Base-by-base conservation (phyloP, 108 stramenopile genomes). In the Stephanodiscus minutulus region DNA sequence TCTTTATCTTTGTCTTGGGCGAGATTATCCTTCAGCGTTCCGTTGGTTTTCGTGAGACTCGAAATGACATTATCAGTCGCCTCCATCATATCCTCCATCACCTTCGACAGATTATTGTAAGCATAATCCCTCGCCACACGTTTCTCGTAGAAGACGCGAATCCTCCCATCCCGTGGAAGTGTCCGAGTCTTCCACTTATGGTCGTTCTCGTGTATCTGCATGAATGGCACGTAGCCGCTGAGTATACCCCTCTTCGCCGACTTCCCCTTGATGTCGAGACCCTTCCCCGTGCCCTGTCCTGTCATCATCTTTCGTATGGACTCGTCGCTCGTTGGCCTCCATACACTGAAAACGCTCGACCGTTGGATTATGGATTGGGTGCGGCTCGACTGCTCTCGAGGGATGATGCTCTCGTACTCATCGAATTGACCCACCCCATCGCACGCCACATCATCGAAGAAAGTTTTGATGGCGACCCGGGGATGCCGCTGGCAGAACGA, bases 141-240 rank as follows among this genome's bases (percentile, higher is more conserved):
- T 15, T 79, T 66, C 28, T 77, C 59, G 53, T 82, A 91, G 61
- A 85, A 91, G 47, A 91, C 74, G 10, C 86, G 72, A 36, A 88
- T 77, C 57, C 81, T 60, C 24, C 83, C 84, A 62, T 60, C 63
- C 2, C 55, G 59, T 3, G 83, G 44, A 7, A 85, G 62, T 4
- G 77, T 46, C 39, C 82, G 74, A 31, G 87, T 85, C 57, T 81
- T 67, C 11, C 47, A 55, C 65, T 88, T 88, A 61, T 91, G 84
- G n/a, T 48, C 44, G 41, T 86, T 76, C 21, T 80, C 78, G 28
- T 85, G 71, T 39, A 87, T 83, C 54, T 83, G 82, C 5, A 85
- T n/a, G 21, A 85, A 85, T 18, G 87, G 84, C 28, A 82, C 82
- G 56, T 55, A 76, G 5, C 72, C 74, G 48, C 72, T 73, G 7